phyloP scores from a whole-genome alignment of 2,329 filamentous ascomycete species.

The Trichoderma arundinaceum region DNA sequence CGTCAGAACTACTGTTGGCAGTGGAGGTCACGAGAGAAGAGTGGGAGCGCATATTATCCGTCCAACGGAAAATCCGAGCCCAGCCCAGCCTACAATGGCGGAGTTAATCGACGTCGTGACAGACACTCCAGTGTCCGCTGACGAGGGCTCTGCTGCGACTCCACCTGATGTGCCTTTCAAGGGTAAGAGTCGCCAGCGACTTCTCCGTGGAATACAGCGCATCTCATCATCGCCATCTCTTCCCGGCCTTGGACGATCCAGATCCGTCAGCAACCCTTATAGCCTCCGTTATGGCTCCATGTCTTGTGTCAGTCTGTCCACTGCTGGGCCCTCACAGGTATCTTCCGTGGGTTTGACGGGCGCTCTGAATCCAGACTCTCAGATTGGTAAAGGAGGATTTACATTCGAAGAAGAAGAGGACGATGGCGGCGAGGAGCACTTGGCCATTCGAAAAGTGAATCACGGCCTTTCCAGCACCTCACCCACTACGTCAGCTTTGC shows the following conservation, averaged over 20 bases:
- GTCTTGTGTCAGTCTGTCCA: constrained; percentile 61
- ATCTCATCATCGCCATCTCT: constrained; percentile 83
- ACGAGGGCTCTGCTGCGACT: constrained; percentile 33
- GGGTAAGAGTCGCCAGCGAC: constrained; percentile 69
- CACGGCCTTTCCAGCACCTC: constrained; percentile 50
- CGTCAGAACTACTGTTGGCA: background rate
- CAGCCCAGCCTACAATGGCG: constrained; percentile 15
- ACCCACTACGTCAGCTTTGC: constrained; percentile 63
- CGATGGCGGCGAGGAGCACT: constrained; percentile 54
- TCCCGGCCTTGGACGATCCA: constrained; percentile 64
- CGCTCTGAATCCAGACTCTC: constrained; percentile 48
- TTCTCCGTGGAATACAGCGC: constrained; percentile 76
- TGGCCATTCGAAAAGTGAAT: constrained; percentile 61
- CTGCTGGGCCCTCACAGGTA: constrained; percentile 42
- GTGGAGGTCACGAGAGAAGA: background rate
- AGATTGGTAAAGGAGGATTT: constrained; percentile 49
- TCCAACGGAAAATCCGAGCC: constrained; percentile 1
- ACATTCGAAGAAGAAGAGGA: constrained; percentile 40
- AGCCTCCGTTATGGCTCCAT: constrained; percentile 54
- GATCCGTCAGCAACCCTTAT: constrained; percentile 73
- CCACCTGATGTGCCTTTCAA: constrained; percentile 50
- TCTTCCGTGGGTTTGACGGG: constrained; percentile 43
- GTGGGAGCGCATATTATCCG: background rate
- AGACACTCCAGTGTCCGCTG: constrained; percentile 38
- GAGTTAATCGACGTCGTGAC: constrained; percentile 6